Evolutionary conservation across 768 basidiomycete species (phyloP).

Genomic region (Tubosaeta sp.): DNA sequence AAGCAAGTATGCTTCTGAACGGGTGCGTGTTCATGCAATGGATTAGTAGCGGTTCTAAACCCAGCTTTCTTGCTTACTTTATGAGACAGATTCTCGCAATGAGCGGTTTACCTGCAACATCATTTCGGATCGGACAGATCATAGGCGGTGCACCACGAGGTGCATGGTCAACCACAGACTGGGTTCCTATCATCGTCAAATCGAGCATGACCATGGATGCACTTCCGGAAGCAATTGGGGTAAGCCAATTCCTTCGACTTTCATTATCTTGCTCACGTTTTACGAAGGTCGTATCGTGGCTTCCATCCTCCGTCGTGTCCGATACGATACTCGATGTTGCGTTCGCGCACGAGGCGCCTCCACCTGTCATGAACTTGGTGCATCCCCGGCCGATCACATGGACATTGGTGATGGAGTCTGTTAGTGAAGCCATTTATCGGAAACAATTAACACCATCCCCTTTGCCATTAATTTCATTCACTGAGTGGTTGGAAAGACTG

Average conservation of each 20-base stretch:
- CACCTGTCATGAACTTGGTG: slow-evolving; percentile 29
- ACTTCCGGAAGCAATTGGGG: slow-evolving; percentile 30
- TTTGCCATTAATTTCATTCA: slow-evolving; percentile 31
- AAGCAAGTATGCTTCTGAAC: slow-evolving; percentile 28
- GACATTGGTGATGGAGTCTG: slow-evolving; percentile 19
- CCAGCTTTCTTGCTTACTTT: neutral
- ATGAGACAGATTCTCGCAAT: slow-evolving; percentile 25
- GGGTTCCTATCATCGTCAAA: slow-evolving; percentile 36
- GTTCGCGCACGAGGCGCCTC: slow-evolving; percentile 16
- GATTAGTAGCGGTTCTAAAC: slow-evolving; percentile 1
- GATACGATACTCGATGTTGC: slow-evolving; percentile 27
- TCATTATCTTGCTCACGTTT: too few relatives aligned
- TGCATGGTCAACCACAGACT: slow-evolving; percentile 34
- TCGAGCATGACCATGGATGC: slow-evolving; percentile 29
- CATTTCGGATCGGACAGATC: slow-evolving; percentile 37
- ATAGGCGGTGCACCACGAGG: slow-evolving; percentile 32
- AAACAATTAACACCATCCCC: slow-evolving; percentile 3
- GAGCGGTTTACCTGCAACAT: slow-evolving; percentile 31
- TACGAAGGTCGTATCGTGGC: slow-evolving; percentile 6
- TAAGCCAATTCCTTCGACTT: slow-evolving; percentile 9
- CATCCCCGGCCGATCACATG: slow-evolving; percentile 31
- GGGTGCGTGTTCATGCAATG: slow-evolving; percentile 8
- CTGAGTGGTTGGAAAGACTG: slow-evolving; percentile 25
- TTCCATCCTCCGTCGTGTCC: slow-evolving; percentile 27
- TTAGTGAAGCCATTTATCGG: slow-evolving; percentile 19